Conservation (phyloP, 2,329 filamentous ascomycete genomes). For the Penicillium polonicum region DNA sequence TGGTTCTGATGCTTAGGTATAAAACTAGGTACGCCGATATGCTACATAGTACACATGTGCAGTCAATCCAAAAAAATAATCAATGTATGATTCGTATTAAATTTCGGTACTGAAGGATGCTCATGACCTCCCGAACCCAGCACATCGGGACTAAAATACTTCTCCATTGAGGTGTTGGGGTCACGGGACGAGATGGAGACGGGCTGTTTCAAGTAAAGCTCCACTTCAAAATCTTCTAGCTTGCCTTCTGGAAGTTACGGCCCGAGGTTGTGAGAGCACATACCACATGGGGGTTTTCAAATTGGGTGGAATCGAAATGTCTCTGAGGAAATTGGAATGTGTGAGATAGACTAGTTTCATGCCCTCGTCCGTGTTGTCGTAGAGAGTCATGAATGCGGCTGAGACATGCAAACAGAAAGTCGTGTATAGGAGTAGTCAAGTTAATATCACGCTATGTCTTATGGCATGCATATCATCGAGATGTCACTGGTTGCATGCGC, state of each 20-base stretch:
- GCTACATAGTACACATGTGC: not conserved
- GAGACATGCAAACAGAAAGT: constrained; percentile 10
- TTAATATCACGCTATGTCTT: not conserved
- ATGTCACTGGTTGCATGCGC: not conserved
- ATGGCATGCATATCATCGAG: constrained; percentile 2
- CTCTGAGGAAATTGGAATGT: not conserved
- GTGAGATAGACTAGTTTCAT: not conserved
- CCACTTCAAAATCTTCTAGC: constrained; percentile 17
- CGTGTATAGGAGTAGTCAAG: not conserved
- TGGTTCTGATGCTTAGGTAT: not conserved
- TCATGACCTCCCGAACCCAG: not conserved
- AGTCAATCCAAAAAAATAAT: not conserved
- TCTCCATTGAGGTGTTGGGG: constrained; percentile 3
- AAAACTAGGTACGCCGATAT: not conserved
- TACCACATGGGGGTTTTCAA: constrained; percentile 5
- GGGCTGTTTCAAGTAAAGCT: constrained; percentile 16
- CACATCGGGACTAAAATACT: not conserved
- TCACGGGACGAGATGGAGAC: constrained; percentile 13
- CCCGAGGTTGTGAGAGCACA: constrained; percentile 14
- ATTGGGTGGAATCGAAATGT: constrained; percentile 6
- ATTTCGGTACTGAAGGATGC: not conserved
- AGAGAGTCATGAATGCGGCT: constrained; percentile 8
- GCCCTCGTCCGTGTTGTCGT: not conserved
- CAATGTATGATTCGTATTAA: not conserved
- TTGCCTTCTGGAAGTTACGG: constrained; percentile 18